These are phyloP conservation scores for Fagopyrum tataricum DNA, from an alignment of 148 eudicot species.

Conservation along the genomic window DNA sequence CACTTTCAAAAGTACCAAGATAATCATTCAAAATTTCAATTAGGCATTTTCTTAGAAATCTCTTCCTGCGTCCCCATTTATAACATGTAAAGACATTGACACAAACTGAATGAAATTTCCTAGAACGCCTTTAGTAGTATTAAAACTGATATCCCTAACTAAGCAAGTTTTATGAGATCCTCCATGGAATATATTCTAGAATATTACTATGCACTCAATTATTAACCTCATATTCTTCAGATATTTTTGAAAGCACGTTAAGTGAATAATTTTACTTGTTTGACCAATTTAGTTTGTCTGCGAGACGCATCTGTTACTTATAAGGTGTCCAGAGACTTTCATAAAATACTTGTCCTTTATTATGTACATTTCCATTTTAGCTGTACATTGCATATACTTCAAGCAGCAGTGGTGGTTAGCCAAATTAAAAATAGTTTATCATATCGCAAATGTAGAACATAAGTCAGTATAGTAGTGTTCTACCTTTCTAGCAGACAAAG, in stretches of 20 bases:
- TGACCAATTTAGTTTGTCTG: not conserved
- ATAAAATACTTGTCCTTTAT: not conserved
- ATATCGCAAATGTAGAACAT: not conserved
- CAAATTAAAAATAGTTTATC: not conserved
- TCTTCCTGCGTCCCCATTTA: not conserved
- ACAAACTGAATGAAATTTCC: not conserved
- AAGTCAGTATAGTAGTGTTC: not conserved
- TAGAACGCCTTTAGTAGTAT: not conserved
- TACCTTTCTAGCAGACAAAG: conserved; percentile 98
- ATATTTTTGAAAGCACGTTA: not conserved
- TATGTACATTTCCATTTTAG: not conserved
- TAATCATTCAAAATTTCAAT: not conserved
- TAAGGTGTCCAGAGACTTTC: not conserved
- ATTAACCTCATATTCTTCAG: too few species aligned
- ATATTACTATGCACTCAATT: not conserved
- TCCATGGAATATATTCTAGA: not conserved
- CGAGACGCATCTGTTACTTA: not conserved
- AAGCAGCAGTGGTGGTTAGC: not conserved
- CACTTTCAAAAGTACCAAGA: not conserved
- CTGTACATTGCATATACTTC: not conserved
- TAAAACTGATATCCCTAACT: not conserved
- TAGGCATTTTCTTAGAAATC: not conserved
- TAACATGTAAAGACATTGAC: not conserved
- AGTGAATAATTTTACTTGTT: too few species aligned
- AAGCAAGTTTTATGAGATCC: not conserved